These are phyloP conservation scores for Suillus clintonianus DNA, from an alignment of 768 basidiomycete genomes.

Conservation along the genomic window DNA sequence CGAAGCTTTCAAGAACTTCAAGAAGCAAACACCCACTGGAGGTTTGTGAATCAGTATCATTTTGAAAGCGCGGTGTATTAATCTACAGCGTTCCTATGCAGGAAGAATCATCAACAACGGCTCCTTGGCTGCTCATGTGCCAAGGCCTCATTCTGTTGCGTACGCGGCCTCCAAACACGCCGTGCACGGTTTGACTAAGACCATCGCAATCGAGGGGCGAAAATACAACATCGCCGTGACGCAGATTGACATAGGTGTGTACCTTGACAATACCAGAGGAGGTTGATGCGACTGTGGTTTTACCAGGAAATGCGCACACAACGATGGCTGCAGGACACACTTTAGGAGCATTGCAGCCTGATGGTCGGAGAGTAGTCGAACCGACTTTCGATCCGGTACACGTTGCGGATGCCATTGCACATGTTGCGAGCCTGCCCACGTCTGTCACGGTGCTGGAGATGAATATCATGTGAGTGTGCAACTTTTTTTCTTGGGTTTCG, in stretches of 20 bases:
- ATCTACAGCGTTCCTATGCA: slow-evolving; percentile 19
- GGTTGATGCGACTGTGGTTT: neutral
- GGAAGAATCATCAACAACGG: slow-evolving; percentile 88
- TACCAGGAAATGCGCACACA: slow-evolving; percentile 70
- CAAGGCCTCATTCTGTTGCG: slow-evolving; percentile 61
- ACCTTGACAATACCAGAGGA: neutral
- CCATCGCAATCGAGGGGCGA: slow-evolving; percentile 76
- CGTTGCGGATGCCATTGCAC: slow-evolving; percentile 70
- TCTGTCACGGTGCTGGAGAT: slow-evolving; percentile 71
- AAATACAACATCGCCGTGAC: slow-evolving; percentile 72
- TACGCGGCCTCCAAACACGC: slow-evolving; percentile 86
- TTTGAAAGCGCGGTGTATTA: neutral
- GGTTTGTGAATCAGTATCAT: slow-evolving; percentile 40
- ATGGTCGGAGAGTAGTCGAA: slow-evolving; percentile 60
- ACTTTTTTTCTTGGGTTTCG: neutral
- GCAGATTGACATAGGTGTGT: slow-evolving; percentile 78
- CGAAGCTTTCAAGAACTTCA: slow-evolving; percentile 75
- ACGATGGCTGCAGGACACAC: slow-evolving; percentile 50
- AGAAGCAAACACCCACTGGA: slow-evolving; percentile 68
- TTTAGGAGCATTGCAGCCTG: slow-evolving; percentile 63
- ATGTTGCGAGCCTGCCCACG: slow-evolving; percentile 68
- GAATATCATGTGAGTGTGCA: slow-evolving; percentile 67
- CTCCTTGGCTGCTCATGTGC: slow-evolving; percentile 70
- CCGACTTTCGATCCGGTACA: slow-evolving; percentile 70
- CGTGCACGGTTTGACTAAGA: slow-evolving; percentile 74